Evolutionary conservation across 768 basidiomycete species (phyloP).

Genomic region (Auriscalpium microsporum): DNA sequence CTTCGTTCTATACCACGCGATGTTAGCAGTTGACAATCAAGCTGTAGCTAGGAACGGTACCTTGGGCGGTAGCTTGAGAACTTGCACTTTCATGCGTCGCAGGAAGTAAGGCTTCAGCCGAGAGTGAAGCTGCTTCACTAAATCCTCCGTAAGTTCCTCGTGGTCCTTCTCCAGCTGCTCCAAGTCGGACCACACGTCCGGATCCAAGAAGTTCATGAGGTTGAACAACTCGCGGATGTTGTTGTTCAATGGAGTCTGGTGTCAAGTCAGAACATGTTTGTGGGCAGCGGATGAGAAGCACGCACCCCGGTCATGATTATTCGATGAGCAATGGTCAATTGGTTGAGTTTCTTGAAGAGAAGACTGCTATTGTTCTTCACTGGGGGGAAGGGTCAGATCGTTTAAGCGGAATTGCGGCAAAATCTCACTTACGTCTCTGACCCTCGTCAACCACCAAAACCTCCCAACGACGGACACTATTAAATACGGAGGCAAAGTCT

Average conservation of each 20-base stretch:
- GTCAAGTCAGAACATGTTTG: neutral
- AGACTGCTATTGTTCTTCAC: constrained; percentile 79
- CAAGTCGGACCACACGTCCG: constrained; percentile 66
- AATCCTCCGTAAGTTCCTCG: constrained; percentile 69
- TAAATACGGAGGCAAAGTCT: constrained; percentile 73
- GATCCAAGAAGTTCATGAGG: constrained; percentile 92
- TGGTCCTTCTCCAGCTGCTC: constrained; percentile 67
- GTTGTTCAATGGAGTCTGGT: constrained; percentile 89
- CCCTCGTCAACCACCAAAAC: constrained; percentile 90
- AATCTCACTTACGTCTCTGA: constrained; percentile 60
- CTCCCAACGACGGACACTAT: constrained; percentile 84
- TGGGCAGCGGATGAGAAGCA: constrained; percentile 2
- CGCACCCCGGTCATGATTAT: constrained; percentile 84
- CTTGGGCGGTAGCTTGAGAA: constrained; percentile 87
- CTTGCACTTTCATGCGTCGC: constrained; percentile 88
- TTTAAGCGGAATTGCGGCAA: constrained; percentile 3
- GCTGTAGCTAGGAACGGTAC: constrained; percentile 27
- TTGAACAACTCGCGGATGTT: constrained; percentile 96
- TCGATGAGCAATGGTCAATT: constrained; percentile 69
- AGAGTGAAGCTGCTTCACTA: constrained; percentile 70
- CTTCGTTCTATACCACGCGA: constrained; percentile 55
- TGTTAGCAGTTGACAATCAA: no score
- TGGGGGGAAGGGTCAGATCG: constrained; percentile 23
- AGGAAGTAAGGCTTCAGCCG: constrained; percentile 85
- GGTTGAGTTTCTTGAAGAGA: constrained; percentile 76